Evolutionary conservation across 257 asterid genomes (phyloP).

Genomic region (Forsythia viridissima): DNA sequence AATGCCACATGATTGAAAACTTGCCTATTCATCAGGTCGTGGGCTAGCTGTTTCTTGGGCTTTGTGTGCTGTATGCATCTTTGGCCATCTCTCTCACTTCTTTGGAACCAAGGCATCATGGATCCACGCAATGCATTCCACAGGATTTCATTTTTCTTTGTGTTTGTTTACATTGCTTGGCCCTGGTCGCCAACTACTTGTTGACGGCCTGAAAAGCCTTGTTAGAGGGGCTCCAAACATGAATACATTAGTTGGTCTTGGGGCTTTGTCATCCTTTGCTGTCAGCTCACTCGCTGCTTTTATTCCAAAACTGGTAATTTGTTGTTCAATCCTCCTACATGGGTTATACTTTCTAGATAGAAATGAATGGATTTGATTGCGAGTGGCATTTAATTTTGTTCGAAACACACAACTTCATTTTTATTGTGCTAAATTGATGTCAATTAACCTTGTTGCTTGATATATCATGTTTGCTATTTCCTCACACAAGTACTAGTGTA

Average conservation of each 20-base stretch:
- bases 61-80: conserved; percentile 83
- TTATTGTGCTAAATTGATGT: not conserved
- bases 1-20: conserved; percentile 25
- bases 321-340: conserved; percentile 9
- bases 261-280: conserved; percentile 95
- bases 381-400: conserved; percentile 8
- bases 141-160: conserved; percentile 87
- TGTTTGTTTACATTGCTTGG: conserved; percentile 87
- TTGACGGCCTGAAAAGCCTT: conserved; percentile 90
- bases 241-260: conserved; percentile 99
- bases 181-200: conserved; percentile 89
- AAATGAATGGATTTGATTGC: conserved; percentile 2
- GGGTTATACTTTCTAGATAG: not conserved
- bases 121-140: conserved; percentile 92
- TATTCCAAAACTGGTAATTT: conserved; percentile 83
- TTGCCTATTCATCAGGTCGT: conserved; percentile 71
- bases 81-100: conserved; percentile 92
- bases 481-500: not conserved
- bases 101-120: conserved; percentile 92
- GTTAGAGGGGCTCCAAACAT: conserved; percentile 90
- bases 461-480: not conserved
- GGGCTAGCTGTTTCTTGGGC: conserved; percentile 97
- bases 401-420: not conserved
- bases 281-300: conserved; percentile 95
- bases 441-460: not conserved